Percentiles rank a stretch among this genome's conserved stretches.
Conservation (phyloP, 1,284 basidiomycete genomes). For the Coriolopsis trogii region DNA sequence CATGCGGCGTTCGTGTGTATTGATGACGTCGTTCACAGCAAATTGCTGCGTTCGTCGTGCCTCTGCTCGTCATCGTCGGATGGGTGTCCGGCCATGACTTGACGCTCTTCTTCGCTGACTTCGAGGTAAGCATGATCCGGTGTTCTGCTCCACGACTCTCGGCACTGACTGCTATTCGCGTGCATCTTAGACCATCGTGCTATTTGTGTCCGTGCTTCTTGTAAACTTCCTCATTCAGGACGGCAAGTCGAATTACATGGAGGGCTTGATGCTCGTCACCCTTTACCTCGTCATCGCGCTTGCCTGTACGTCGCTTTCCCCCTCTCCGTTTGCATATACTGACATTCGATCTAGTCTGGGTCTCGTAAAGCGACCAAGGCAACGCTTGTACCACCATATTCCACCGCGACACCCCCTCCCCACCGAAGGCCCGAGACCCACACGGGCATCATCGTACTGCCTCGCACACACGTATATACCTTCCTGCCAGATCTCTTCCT, state of each 20-base stretch:
- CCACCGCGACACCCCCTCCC: conserved; percentile 17
- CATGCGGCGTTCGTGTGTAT: neutral
- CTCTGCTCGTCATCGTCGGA: conserved; percentile 81
- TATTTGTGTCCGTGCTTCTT: conserved; percentile 86
- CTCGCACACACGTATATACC: too few relatives aligned
- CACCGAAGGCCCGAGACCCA: neutral
- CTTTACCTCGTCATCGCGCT: conserved; percentile 38
- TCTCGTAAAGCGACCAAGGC: too few relatives aligned
- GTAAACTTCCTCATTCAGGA: conserved; percentile 83
- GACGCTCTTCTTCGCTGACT: conserved; percentile 83
- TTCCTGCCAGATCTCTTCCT: too few relatives aligned
- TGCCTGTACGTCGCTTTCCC: conserved; percentile 25
- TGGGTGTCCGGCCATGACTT: conserved; percentile 82
- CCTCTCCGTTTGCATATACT: neutral
- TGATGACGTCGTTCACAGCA: conserved; percentile 49
- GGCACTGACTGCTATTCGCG: too few relatives aligned
- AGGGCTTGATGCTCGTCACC: conserved; percentile 67
- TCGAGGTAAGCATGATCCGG: conserved; percentile 59
- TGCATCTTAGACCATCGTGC: conserved; percentile 68
- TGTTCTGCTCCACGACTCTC: too few relatives aligned
- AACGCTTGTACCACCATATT: neutral
- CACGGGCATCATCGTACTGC: neutral
- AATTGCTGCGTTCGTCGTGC: conserved; percentile 89
- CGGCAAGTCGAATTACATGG: conserved; percentile 87
- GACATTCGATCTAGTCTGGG: conserved; percentile 31